Percentiles rank a stretch among this genome's conserved stretches.
phyloP scores from a whole-genome alignment of 441 rosid species.

The Aleurites moluccanus region DNA sequence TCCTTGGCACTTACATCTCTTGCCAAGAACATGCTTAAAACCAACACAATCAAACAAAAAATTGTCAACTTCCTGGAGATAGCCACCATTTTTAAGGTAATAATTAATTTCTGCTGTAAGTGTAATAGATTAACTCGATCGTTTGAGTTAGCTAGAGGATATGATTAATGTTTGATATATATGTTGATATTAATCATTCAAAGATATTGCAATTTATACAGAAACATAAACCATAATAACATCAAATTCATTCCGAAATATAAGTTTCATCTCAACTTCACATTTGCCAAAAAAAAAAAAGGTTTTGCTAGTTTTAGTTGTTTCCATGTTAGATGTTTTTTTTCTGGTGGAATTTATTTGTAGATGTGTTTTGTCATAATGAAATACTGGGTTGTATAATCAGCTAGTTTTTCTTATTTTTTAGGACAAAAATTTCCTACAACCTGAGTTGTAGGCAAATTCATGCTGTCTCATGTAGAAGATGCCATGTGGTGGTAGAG shows the following conservation, averaged over 20 bases:
- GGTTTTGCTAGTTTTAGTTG: neutral
- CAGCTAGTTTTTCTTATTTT: too few species aligned
- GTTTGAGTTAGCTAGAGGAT: too few species aligned
- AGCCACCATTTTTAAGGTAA: neutral
- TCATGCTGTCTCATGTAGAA: too few species aligned
- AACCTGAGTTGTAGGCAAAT: too few species aligned
- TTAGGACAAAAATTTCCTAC: too few species aligned
- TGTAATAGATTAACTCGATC: too few species aligned
- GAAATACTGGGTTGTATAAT: too few species aligned
- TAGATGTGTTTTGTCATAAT: too few species aligned
- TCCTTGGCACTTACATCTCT: neutral
- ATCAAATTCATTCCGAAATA: neutral
- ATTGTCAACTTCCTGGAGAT: neutral
- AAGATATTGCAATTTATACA: neutral
- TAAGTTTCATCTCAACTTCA: conserved; percentile 3
- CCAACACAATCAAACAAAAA: neutral
- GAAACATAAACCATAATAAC: neutral
- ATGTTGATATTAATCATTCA: neutral
- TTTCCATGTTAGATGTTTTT: neutral
- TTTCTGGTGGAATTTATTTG: too few species aligned
- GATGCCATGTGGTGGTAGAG: too few species aligned
- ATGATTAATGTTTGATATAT: too few species aligned
- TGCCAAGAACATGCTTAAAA: neutral
- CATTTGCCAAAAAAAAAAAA: neutral
- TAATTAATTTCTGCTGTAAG: too few species aligned